Percentiles rank a stretch among this genome's conserved stretches.
phyloP scores from a whole-genome alignment of 2,329 filamentous ascomycete genomes.

The Paecilomyces sp. region DNA sequence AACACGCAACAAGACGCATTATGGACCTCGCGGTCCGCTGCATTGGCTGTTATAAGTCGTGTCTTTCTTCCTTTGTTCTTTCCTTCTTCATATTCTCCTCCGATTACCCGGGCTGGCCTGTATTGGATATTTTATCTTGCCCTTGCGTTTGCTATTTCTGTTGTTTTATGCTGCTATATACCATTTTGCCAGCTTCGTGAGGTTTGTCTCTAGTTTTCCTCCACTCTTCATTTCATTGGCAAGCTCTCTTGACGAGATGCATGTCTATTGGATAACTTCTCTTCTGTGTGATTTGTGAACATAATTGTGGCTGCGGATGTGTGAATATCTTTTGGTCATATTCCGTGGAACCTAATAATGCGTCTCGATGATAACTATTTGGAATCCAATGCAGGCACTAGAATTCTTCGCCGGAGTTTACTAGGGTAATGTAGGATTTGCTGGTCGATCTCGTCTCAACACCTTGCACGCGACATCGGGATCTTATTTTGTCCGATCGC shows the following conservation, averaged over 20 bases:
- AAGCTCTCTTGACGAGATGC: background rate
- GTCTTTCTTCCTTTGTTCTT: background rate
- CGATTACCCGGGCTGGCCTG: background rate
- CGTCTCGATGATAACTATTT: background rate
- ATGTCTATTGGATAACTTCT: background rate
- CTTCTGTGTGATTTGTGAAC: background rate
- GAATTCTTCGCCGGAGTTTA: background rate
- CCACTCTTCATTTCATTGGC: background rate
- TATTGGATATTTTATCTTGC: background rate
- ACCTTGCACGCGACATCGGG: too few relatives aligned
- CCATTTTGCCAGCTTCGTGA: background rate
- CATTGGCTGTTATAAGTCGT: background rate
- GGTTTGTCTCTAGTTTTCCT: background rate
- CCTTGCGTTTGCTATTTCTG: background rate
- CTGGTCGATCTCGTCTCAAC: too few relatives aligned
- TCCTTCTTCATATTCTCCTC: background rate
- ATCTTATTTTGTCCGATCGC: too few relatives aligned
- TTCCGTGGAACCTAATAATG: background rate
- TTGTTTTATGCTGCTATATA: background rate
- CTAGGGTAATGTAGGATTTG: too few relatives aligned
- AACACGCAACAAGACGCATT: conserved; percentile 6
- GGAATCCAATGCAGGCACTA: background rate
- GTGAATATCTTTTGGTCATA: background rate
- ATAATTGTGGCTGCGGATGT: background rate
- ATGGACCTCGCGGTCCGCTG: conserved; percentile 9